These are phyloP conservation scores for Aspergillus pseudoviridinutans DNA, from an alignment of 2,329 filamentous ascomycete species.

Conservation along the genomic window DNA sequence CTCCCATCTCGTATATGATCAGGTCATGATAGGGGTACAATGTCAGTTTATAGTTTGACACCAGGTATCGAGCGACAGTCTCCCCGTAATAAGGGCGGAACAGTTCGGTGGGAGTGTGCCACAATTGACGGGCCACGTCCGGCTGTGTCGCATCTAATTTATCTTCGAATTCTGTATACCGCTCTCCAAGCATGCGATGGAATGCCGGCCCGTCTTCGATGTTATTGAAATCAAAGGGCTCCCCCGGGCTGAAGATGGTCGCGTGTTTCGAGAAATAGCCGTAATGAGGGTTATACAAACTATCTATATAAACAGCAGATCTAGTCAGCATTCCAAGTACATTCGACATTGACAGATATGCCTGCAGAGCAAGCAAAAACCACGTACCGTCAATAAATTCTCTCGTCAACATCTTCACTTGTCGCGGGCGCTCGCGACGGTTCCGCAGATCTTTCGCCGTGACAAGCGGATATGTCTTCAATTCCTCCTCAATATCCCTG, in stretches of 20 bases:
- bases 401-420: slow-evolving; percentile 94
- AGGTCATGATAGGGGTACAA: slow-evolving; percentile 95
- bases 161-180: slow-evolving; percentile 90
- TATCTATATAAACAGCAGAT: slow-evolving; percentile 55
- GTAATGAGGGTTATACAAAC: slow-evolving; percentile 88
- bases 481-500: slow-evolving; percentile 74
- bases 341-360: not conserved
- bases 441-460: slow-evolving; percentile 73
- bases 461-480: slow-evolving; percentile 75
- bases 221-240: slow-evolving; percentile 80
- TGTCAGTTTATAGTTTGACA: slow-evolving; percentile 92
- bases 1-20: slow-evolving; percentile 98
- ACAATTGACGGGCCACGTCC: slow-evolving; percentile 80
- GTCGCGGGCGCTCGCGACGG: slow-evolving; percentile 70
- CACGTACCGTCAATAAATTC: slow-evolving; percentile 89
- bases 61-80: slow-evolving; percentile 90
- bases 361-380: not conserved
- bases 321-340: not conserved
- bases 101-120: slow-evolving; percentile 97
- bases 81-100: slow-evolving; percentile 97
- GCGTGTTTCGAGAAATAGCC: slow-evolving; percentile 96
- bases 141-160: slow-evolving; percentile 68
- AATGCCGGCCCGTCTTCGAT: slow-evolving; percentile 85
- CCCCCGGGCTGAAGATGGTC: slow-evolving; percentile 89
- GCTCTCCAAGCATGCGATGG: slow-evolving; percentile 67